Conservation (phyloP, 2,329 filamentous ascomycete species). For the Sclerotinia borealis region DNA sequence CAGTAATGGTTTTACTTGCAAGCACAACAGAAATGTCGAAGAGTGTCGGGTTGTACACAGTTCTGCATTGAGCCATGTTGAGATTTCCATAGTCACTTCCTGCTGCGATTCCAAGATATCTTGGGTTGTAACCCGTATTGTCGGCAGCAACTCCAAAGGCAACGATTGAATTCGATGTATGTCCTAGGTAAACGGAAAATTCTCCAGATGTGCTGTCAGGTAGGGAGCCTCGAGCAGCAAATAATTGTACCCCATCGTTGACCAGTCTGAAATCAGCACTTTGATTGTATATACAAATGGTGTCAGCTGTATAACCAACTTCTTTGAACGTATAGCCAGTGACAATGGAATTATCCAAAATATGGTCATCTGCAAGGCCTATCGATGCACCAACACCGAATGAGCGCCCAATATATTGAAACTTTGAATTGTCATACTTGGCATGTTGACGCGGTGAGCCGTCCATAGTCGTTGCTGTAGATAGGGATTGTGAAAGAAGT, state of each 20-base stretch:
- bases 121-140: background rate
- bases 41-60: background rate
- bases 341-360: background rate
- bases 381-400: conserved; percentile 1
- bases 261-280: conserved; percentile 15
- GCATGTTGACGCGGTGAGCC: background rate
- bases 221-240: background rate
- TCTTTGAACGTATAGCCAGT: conserved; percentile 33
- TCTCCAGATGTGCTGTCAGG: conserved; percentile 11
- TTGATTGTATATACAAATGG: conserved; percentile 35
- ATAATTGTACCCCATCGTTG: background rate
- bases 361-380: background rate
- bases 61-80: conserved; percentile 14
- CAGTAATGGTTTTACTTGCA: background rate
- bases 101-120: conserved; percentile 8
- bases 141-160: conserved; percentile 10
- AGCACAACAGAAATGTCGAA: conserved; percentile 12
- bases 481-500: background rate
- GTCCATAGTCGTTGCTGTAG: background rate
- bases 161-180: background rate
- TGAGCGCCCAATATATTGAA: background rate
- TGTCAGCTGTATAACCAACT: conserved; percentile 31
- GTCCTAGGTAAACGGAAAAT: conserved; percentile 4
- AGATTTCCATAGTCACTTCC: conserved; percentile 11
- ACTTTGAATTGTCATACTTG: background rate